Evolutionary conservation across 768 basidiomycete species (phyloP).

Genomic region (Mycena maculata): DNA sequence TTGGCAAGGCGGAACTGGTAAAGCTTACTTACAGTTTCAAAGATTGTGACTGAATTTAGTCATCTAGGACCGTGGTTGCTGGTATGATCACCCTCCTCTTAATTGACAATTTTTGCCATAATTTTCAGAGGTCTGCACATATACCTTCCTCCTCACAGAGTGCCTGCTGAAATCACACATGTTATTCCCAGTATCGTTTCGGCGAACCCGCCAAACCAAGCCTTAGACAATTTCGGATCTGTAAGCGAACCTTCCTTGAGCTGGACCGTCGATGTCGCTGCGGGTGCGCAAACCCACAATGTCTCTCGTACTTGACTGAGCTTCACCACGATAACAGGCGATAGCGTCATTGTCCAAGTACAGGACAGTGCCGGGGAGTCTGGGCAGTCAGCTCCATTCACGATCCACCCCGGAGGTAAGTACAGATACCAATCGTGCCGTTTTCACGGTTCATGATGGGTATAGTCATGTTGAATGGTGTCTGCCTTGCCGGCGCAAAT

Average conservation of each 20-base stretch:
- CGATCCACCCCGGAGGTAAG: constrained; percentile 1
- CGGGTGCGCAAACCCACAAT: background rate
- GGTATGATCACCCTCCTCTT: constrained; percentile 1
- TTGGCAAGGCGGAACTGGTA: constrained; percentile 28
- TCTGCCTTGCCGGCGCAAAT: too few relatives aligned
- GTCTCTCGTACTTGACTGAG: background rate
- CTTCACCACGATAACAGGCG: background rate
- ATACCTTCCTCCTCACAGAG: background rate
- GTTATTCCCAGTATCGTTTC: constrained; percentile 18
- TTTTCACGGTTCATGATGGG: background rate
- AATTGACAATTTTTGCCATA: background rate
- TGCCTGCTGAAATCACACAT: background rate
- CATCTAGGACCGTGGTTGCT: constrained; percentile 10
- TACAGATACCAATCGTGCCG: too few relatives aligned
- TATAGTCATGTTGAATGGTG: background rate
- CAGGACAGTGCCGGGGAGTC: constrained; percentile 10
- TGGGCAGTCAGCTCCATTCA: constrained; percentile 21
- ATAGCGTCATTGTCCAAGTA: constrained; percentile 9
- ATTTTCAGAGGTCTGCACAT: constrained; percentile 14
- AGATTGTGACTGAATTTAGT: background rate
- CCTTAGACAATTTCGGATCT: background rate
- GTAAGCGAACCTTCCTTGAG: background rate
- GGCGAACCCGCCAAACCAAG: background rate
- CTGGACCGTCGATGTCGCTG: constrained; percentile 11
- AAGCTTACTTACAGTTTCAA: background rate